phyloP scores from a whole-genome alignment of 495 filamentous ascomycete species.

The Amorphotheca resinae region DNA sequence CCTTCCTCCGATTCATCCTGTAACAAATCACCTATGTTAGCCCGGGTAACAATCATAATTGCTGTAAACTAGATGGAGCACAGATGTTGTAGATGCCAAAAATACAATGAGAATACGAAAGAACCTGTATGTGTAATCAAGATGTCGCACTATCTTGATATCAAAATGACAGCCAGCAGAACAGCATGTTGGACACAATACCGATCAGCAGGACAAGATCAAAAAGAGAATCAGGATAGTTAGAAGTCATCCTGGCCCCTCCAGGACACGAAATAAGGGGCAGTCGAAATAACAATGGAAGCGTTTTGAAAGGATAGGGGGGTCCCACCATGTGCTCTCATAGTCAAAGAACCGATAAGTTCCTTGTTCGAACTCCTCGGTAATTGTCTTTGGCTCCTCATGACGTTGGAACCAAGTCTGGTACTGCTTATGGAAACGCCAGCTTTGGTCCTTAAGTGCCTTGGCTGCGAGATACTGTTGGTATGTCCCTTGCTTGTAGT shows the following conservation, averaged over 20 bases:
- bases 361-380: conserved; percentile 95
- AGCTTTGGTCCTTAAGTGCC: conserved; percentile 90
- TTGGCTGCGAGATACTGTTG: conserved; percentile 96
- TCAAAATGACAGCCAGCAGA: no score
- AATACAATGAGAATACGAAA: no score
- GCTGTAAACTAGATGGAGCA: conserved; percentile 3
- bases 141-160: no score
- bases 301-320: conserved; percentile 8
- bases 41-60: background rate
- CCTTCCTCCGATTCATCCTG: conserved; percentile 99
- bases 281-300: background rate
- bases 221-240: background rate
- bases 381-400: conserved; percentile 96
- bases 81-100: no score
- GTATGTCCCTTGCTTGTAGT: conserved; percentile 92
- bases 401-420: conserved; percentile 99
- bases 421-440: conserved; percentile 98
- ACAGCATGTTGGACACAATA: no score
- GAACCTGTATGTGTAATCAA: no score
- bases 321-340: conserved; percentile 89
- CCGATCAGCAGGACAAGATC: conserved; percentile 7
- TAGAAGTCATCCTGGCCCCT: background rate
- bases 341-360: conserved; percentile 99
- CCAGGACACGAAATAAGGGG: no score
- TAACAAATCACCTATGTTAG: background rate